Base-by-base conservation (phyloP, 2,329 filamentous ascomycete genomes). In the Paecilomyces niveus region DNA sequence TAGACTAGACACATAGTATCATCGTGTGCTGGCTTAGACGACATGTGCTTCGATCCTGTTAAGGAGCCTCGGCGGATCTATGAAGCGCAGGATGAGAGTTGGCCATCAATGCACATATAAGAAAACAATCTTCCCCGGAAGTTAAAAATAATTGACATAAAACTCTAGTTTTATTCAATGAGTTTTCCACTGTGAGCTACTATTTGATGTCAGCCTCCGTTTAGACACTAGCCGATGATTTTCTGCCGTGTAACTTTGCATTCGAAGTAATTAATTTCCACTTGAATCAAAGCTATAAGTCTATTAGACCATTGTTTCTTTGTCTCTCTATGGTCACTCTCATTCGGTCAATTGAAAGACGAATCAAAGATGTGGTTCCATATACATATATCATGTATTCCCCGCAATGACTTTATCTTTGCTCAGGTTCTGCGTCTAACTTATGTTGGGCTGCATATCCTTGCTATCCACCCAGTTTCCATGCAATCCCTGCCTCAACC, bases 401-500 rank as follows among this genome's bases (percentile, higher is more conserved):
- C 8, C 32, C 3, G 13, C 32, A 35, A 35, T 35, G 32, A 35
- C 13, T 35, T 35, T 3, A 9, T 35, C 32, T 35, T 10, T 35
- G 32, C 9, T 35, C 13, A 35, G 32, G 13, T 35, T n/a, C n/a
- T n/a, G n/a, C n/a, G n/a, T n/a, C n/a, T n/a, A n/a, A n/a, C n/a
- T n/a, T n/a, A n/a, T n/a, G n/a, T n/a, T n/a, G n/a, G n/a, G n/a
- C n/a, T 35, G 32, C 32, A 35, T 35, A 35, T 35, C 32, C 32
- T 35, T 7, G 32, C 18, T 39, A 26, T 53, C 22, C n/a, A 50
- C 11, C 24, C 50, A 59, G 32, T 51, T 59, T 5, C 57, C 54
- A 50, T 59, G 57, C 32, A 59, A 32, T 24, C 57, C 54, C n/a
- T 21, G 49, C 21, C 54, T 54, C 31, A 58, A 50, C 15, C 57